Percentiles rank a stretch among this genome's conserved stretches.
These are phyloP conservation scores for Setaria viridis DNA, from an alignment of 202 grass and related monocot genomes.

Conservation along the genomic window DNA sequence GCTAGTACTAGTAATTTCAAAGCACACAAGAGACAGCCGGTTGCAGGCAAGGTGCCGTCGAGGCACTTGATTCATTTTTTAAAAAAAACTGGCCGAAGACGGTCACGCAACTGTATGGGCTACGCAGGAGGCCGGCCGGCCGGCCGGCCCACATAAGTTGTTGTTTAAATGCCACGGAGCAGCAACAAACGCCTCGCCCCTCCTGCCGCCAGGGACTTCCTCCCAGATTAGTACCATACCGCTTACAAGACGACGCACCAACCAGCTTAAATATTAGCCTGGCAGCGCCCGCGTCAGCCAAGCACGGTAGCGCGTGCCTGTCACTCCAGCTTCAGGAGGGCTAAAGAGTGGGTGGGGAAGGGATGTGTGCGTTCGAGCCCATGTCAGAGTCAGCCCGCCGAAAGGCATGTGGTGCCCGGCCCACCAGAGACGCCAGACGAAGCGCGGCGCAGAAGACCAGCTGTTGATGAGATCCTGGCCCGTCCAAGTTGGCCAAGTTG, in stretches of 20 bases:
- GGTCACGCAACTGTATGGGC: background rate
- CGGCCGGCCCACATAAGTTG: background rate
- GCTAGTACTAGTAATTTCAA: too few relatives aligned
- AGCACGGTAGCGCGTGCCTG: background rate
- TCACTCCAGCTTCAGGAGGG: slow-evolving; percentile 38
- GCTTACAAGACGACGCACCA: accelerated
- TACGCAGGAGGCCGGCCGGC: background rate
- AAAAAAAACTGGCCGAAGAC: too few relatives aligned
- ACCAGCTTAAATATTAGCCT: background rate
- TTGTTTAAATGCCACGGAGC: background rate
- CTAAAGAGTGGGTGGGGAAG: background rate
- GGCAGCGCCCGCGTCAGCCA: background rate
- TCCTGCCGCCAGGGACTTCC: background rate
- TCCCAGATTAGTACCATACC: slow-evolving; percentile 1
- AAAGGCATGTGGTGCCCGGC: background rate
- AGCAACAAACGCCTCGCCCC: background rate
- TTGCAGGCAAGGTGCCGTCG: too few relatives aligned
- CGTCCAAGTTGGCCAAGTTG: background rate
- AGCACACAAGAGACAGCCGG: too few relatives aligned
- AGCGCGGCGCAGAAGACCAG: background rate
- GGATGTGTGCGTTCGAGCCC: background rate
- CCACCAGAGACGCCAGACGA: background rate
- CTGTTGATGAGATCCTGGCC: background rate
- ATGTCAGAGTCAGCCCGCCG: background rate
- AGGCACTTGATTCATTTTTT: too few relatives aligned